Base-by-base conservation (phyloP, 108 stramenopile species). In the Bacterosira constricta region DNA sequence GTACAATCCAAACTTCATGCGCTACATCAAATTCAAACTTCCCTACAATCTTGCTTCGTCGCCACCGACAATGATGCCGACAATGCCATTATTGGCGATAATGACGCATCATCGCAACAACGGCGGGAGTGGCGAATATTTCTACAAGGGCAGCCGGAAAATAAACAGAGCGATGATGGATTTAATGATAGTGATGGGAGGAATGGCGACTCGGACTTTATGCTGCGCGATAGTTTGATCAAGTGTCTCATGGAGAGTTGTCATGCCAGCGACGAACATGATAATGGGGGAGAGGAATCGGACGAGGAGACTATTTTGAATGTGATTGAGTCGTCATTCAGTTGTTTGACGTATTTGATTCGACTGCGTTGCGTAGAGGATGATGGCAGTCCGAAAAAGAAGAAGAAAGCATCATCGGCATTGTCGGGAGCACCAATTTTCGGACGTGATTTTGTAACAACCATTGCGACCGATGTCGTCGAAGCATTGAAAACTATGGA, bases 401-500 rank as follows among this genome's bases (percentile, higher is more conserved):
- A 31, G 21, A 44, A 18, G 31, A 10, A 29, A 68, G 18, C 10
- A 27, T 45, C 21, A 49, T 49, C 47, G 47, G n/a, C n/a, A n/a
- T n/a, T n/a, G n/a, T n/a, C n/a, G n/a, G n/a, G n/a, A 9, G 3
- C 70, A 36, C 70, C 70, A 25, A 29, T 71, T 1, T 71, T 71
- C n/a, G 70, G 70, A 30, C 29, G 21, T 20, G 59, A 71, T 9
- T 71, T 71, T 51, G 70, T 56, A 4, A 61, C 38, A 7, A 2
- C 32, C 0, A 71, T 71, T 23, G 54, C 70, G 3, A 17, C 70
- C 17, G 49, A 59, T 51, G 47, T 50, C 35, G 70, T 71, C 23
- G 32, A 60, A 15, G 70, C 70, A 17, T 47, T 71, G 17, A 23
- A 51, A 44, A n/a, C 21, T 6, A 25, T 37, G 27, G 46, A 49